These are phyloP conservation scores for Apiospora pterosperma DNA, from an alignment of 2,329 filamentous ascomycete species.

Conservation along the genomic window DNA sequence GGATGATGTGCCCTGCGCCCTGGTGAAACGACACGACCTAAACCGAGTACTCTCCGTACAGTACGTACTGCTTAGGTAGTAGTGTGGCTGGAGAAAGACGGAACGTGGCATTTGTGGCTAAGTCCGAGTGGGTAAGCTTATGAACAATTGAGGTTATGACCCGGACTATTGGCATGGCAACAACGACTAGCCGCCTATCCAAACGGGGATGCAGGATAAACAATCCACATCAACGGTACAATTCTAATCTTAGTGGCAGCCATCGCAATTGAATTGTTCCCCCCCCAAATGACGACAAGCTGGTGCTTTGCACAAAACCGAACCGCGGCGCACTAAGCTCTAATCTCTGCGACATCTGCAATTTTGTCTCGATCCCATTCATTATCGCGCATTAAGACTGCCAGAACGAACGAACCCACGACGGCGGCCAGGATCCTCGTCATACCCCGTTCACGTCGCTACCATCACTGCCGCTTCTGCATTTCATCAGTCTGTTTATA, in stretches of 20 bases:
- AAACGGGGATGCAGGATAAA: neutral
- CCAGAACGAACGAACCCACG: neutral
- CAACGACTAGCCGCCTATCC: too few species aligned
- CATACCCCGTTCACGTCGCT: neutral
- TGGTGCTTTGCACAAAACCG: neutral
- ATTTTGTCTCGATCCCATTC: neutral
- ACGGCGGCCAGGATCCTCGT: neutral
- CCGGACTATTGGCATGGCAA: neutral
- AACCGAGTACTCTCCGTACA: too few species aligned
- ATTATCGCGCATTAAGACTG: neutral
- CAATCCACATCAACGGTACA: neutral
- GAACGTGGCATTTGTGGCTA: too few species aligned
- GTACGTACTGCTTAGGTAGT: neutral
- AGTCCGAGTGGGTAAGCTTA: too few species aligned
- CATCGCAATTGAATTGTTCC: neutral
- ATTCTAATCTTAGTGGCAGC: neutral
- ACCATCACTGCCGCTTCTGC: neutral
- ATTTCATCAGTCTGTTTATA: neutral
- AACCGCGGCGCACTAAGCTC: neutral
- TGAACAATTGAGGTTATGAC: too few species aligned
- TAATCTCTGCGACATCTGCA: neutral
- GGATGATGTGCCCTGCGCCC: too few species aligned
- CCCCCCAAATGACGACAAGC: conserved; percentile 1
- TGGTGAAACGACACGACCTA: too few species aligned
- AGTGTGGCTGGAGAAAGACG: neutral